Base-by-base conservation (phyloP, 176 grass and related monocot species). In the Eragrostis curvula region DNA sequence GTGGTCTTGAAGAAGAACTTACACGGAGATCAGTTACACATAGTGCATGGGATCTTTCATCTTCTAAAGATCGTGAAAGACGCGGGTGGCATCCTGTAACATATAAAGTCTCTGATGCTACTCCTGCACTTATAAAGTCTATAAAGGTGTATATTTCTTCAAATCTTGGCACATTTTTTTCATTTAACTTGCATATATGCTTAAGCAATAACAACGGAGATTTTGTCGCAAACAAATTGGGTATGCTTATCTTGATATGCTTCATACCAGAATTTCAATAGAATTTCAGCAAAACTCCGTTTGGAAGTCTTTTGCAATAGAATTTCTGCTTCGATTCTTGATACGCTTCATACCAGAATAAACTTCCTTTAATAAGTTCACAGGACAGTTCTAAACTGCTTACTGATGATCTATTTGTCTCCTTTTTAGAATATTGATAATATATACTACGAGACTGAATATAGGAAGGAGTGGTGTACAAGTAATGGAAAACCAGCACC, bases 61-160 rank as follows among this genome's bases (percentile, higher is more conserved):
- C 96, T n/a, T 93, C 96, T 71, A 99, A 88, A 92, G 93, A 99
- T 68, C 89, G 82, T 71, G 79, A 99, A 93, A 94, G 93, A 61
- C 86, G 89, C 49, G 89, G 90, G 48, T 99, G 96, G 96, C 96
- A 99, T 96, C 96, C 96, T 45, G 96, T 99, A 70, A 88, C 91
- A 57, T 99, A 96, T 87, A 91, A 86, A 83, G 80, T 99, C 36
- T 91, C 91, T 62, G 96, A 99, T 77, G 93, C 89, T 76, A 92
- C 88, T 76, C 91, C 87, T 52, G 48, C 71, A 76, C 87, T 99
- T 85, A 83, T 96, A 62, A 92, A 93, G 78, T 87, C 61, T 74
- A 96, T 99, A 85, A 99, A 94, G 96, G 96, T 96, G 68, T 81
- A 66, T 66, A 44, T 45, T 71, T 76, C 29, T 77, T 74, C 9